A percentile compares a stretch with the other conserved stretches of the same genome.
Conservation (phyloP, 768 basidiomycete species). For the Leccinum longicurvipes region DNA sequence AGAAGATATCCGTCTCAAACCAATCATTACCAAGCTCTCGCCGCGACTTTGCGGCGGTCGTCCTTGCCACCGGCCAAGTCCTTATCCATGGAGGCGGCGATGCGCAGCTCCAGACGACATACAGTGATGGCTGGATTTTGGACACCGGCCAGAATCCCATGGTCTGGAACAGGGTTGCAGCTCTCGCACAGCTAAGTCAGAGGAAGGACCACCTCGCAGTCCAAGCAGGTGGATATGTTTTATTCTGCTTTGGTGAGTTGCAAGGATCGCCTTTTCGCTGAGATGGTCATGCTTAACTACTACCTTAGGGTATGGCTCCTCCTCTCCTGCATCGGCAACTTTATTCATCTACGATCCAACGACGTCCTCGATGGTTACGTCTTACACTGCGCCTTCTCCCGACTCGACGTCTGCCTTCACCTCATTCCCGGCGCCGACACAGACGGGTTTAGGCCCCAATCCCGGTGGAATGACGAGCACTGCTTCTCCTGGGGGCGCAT, state of each 20-base stretch:
- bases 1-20: constrained; percentile 35
- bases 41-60: constrained; percentile 56
- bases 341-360: constrained; percentile 50
- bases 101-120: constrained; percentile 48
- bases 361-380: constrained; percentile 38
- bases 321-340: constrained; percentile 43
- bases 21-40: constrained; percentile 53
- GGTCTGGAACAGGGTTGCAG: constrained; percentile 53
- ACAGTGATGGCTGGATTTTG: constrained; percentile 68
- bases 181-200: constrained; percentile 55
- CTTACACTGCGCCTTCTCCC: constrained; percentile 37
- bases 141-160: constrained; percentile 54
- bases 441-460: constrained; percentile 23
- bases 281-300: constrained; percentile 14
- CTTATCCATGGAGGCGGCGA: constrained; percentile 81
- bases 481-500: constrained; percentile 5
- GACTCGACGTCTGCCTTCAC: constrained; percentile 27
- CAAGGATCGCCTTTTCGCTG: not conserved
- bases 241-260: constrained; percentile 76
- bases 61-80: constrained; percentile 50
- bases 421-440: constrained; percentile 36
- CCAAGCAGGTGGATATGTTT: constrained; percentile 52
- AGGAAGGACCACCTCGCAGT: constrained; percentile 76
- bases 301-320: constrained; percentile 29
- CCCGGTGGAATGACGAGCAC: constrained; percentile 9